Conservation (phyloP, 352 stramenopile species). For the Pythium guiyangense region DNA sequence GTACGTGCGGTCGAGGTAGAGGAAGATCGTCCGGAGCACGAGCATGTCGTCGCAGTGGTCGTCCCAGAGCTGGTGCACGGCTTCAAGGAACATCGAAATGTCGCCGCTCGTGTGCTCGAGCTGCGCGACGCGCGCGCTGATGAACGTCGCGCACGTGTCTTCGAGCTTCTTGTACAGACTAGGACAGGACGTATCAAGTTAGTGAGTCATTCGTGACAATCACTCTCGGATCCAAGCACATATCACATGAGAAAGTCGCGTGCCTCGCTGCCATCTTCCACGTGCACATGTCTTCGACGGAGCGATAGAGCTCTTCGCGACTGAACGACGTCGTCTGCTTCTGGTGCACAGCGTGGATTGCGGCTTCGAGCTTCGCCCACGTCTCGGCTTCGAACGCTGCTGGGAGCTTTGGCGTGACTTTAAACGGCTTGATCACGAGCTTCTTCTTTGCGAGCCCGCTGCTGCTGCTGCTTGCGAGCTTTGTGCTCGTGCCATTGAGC, state of each 20-base stretch:
- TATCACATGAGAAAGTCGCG: not conserved
- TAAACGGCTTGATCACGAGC: constrained; percentile 85
- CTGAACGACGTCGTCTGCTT: constrained; percentile 66
- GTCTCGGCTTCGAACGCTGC: constrained; percentile 73
- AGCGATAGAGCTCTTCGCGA: constrained; percentile 80
- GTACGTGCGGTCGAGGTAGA: constrained; percentile 91
- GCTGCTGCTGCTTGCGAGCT: not conserved
- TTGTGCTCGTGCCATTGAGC: constrained; percentile 13
- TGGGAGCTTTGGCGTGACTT: constrained; percentile 68
- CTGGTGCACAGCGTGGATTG: constrained; percentile 56
- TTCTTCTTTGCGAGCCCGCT: constrained; percentile 51
- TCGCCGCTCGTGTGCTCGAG: constrained; percentile 59
- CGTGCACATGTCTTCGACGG: constrained; percentile 89
- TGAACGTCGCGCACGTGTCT: constrained; percentile 62
- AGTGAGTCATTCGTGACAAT: not conserved
- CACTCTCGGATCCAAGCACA: not conserved
- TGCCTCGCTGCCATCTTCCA: constrained; percentile 88
- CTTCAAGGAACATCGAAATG: constrained; percentile 66
- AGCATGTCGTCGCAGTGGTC: constrained; percentile 92
- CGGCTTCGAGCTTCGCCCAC: constrained; percentile 66
- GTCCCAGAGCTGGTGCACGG: constrained; percentile 80
- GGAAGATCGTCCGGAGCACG: constrained; percentile 91
- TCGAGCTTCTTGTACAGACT: constrained; percentile 68
- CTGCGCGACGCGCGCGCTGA: constrained; percentile 44
- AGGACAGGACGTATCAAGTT: not conserved